These are phyloP conservation scores for Claviceps arundinis DNA, from an alignment of 2,329 filamentous ascomycete species.

Conservation along the genomic window DNA sequence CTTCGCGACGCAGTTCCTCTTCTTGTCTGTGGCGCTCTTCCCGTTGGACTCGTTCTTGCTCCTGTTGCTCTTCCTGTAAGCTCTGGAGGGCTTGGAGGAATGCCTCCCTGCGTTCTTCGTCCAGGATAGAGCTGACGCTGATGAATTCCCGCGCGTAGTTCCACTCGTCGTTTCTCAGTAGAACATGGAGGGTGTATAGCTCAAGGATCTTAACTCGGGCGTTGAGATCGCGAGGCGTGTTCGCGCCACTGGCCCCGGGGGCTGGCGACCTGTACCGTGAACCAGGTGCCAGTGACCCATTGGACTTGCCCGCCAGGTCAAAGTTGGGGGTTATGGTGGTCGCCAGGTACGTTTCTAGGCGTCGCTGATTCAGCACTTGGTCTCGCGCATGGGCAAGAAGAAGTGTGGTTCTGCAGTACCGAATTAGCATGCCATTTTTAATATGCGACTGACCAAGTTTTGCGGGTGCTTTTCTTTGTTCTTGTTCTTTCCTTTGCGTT, in stretches of 20 bases:
- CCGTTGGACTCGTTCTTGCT: slow-evolving; percentile 51
- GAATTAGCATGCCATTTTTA: not conserved
- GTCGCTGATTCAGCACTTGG: slow-evolving; percentile 73
- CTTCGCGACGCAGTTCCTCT: slow-evolving; percentile 40
- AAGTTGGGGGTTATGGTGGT: slow-evolving; percentile 60
- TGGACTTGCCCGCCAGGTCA: slow-evolving; percentile 54
- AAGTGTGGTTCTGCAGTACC: slow-evolving; percentile 57
- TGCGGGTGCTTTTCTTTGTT: not conserved
- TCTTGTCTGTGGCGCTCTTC: slow-evolving; percentile 45
- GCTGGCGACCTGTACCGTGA: slow-evolving; percentile 32
- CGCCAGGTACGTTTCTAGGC: slow-evolving; percentile 79
- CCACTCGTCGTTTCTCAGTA: slow-evolving; percentile 92
- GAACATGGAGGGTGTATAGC: slow-evolving; percentile 85
- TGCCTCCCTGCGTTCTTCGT: slow-evolving; percentile 81
- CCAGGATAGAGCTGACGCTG: slow-evolving; percentile 68
- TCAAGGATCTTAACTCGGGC: slow-evolving; percentile 85
- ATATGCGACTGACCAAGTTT: too few species aligned
- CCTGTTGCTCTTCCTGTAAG: slow-evolving; percentile 70
- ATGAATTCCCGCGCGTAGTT: slow-evolving; percentile 91
- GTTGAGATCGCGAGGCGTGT: slow-evolving; percentile 73
- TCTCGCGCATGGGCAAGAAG: slow-evolving; percentile 79
- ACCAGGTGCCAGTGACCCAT: slow-evolving; percentile 27
- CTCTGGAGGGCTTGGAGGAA: slow-evolving; percentile 78
- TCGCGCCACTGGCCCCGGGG: slow-evolving; percentile 48
- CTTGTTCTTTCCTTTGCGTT: not conserved